Evolutionary conservation across 148 eudicot species (phyloP), one percentile per base, ranked within the genome.

Genomic region (Nyssa sinensis): DNA sequence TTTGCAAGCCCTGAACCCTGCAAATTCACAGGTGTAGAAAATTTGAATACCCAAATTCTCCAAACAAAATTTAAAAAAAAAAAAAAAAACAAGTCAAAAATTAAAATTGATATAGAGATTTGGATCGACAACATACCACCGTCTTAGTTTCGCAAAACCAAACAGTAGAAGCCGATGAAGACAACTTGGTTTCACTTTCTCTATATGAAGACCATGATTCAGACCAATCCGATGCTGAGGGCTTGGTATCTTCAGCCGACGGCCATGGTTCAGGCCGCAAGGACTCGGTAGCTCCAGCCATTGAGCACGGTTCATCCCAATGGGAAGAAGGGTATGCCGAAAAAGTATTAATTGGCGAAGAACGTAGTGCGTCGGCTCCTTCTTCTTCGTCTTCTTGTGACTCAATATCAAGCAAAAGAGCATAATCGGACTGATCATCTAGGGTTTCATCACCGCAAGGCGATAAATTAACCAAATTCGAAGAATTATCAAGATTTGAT

Each of bases 1-100:
- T 90, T 90, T 8, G 33, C 81, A 32, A 90, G 81, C 66, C 92
- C 92, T 14, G 92, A 89, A 71, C 89, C 92, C 96, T 90, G 74
- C 77, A 73, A 72, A 55, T 59, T 24, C 49, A 64, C 63, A 66
- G 62, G 66, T 33, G 28, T 29, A 44, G 37, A 12, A 47, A 55
- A 65, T 60, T 79, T 34, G 6, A 27, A 61, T 17, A 10, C 23
- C 49, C 49, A 16, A 37, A 30, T 29, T 53, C 32, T 23, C n/a
- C n/a, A n/a, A n/a, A n/a, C n/a, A n/a, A 69, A 51, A 30, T 8
- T 2, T 2, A 3, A 61, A 33, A 30, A 10, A 14, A 25, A 30
- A 12, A 32, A 62, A 1, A 34, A 17, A 4, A 28, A 65, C 27
- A 11, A n/a, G n/a, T n/a, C 33, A 13, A 66, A 62, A 55, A 75